Evolutionary conservation across 164 flowering plant species (phyloP).

Genomic region (Chimonanthus salicifolius): DNA sequence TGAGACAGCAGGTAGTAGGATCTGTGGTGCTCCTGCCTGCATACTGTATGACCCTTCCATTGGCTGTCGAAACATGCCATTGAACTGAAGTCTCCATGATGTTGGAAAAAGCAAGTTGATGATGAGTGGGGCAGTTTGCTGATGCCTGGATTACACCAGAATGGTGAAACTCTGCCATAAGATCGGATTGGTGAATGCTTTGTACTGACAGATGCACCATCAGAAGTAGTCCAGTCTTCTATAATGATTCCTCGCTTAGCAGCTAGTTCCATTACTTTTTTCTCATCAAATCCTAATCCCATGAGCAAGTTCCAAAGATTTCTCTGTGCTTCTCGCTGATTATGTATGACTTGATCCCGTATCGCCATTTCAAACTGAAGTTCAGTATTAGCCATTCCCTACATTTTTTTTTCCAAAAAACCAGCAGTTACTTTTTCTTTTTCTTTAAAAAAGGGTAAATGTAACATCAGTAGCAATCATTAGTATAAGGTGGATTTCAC

Average conservation of each 20-base stretch:
- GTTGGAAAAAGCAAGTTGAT: conserved; percentile 36
- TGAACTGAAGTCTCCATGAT: conserved; percentile 27
- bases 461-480: too few species aligned
- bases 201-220: conserved; percentile 12
- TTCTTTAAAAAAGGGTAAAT: too few species aligned
- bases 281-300: conserved; percentile 71
- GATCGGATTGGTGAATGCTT: conserved; percentile 27
- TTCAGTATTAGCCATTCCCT: conserved; percentile 93
- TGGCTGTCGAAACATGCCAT: conserved; percentile 22
- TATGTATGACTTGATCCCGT: conserved; percentile 81
- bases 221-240: conserved; percentile 48
- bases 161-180: conserved; percentile 18
- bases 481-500: too few species aligned
- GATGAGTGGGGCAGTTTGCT: conserved; percentile 23
- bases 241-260: conserved; percentile 65
- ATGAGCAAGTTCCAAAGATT: conserved; percentile 73
- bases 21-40: conserved; percentile 56
- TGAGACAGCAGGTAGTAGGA: conserved; percentile 46
- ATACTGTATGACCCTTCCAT: conserved; percentile 34
- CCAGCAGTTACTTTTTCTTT: not conserved
- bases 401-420: conserved; percentile 1
- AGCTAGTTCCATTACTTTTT: conserved; percentile 56
- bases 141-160: conserved; percentile 15
- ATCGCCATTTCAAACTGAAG: conserved; percentile 93
- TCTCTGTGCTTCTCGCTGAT: conserved; percentile 67